Conservation (phyloP, 139 green algal species). For the Gonium pectorale region DNA sequence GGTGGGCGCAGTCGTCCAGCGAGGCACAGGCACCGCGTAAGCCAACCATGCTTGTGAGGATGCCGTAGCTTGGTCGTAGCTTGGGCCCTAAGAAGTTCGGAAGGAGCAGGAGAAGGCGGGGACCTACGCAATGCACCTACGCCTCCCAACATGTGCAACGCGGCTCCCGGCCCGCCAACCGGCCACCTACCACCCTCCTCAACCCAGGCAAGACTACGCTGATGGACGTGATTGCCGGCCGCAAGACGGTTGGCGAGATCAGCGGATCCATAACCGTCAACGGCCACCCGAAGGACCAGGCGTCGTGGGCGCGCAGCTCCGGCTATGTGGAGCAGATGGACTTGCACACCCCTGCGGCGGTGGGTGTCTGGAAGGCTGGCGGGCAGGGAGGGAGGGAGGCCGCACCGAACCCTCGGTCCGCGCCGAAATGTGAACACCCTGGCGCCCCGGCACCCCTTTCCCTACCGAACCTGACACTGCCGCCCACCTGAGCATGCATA, state of each 20-base stretch:
- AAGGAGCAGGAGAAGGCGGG: no score
- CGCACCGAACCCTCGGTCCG: no score
- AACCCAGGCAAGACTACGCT: constrained; percentile 75
- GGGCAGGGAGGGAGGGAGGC: no score
- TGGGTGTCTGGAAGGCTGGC: neutral
- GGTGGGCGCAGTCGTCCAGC: neutral
- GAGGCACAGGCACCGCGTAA: neutral
- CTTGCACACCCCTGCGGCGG: constrained; percentile 56
- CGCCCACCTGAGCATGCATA: no score
- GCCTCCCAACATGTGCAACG: no score
- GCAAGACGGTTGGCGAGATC: constrained; percentile 83
- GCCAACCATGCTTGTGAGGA: no score
- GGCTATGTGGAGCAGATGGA: constrained; percentile 67
- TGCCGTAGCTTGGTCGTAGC: no score
- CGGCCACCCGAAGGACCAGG: constrained; percentile 78
- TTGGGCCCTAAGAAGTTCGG: no score
- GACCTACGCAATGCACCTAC: no score
- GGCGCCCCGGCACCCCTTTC: no score
- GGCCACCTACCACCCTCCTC: neutral
- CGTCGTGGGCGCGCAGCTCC: constrained; percentile 67
- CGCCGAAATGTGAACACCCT: no score
- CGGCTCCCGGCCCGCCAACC: neutral
- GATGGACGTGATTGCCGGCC: constrained; percentile 78
- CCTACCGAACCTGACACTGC: neutral
- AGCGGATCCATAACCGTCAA: constrained; percentile 63